Evolutionary conservation across 495 filamentous ascomycete species (phyloP).

Genomic region (Talaromyces proteolyticus): DNA sequence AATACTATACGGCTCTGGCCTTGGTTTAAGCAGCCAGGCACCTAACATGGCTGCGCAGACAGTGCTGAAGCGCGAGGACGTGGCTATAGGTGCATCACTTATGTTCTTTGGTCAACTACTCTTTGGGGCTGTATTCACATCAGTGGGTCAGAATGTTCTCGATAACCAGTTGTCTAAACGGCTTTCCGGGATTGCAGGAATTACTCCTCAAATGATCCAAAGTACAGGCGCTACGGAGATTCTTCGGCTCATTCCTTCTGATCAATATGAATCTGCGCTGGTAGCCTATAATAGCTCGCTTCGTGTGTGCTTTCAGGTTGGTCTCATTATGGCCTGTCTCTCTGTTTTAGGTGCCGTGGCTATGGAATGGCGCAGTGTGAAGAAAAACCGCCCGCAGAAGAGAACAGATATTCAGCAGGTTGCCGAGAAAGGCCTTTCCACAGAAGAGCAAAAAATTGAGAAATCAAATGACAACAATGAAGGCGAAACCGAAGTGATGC

Average conservation of each 20-base stretch:
- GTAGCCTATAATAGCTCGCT: constrained; percentile 25
- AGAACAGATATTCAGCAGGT: not conserved
- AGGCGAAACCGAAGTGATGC: no score
- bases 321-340: constrained; percentile 19
- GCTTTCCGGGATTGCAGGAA: constrained; percentile 13
- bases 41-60: constrained; percentile 59
- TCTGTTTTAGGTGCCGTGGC: constrained; percentile 21
- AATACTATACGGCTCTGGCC: constrained; percentile 52
- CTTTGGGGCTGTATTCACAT: constrained; percentile 58
- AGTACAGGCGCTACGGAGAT: constrained; percentile 24
- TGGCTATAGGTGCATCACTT: constrained; percentile 55
- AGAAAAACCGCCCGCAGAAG: constrained; percentile 14
- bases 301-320: constrained; percentile 21
- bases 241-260: constrained; percentile 12
- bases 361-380: constrained; percentile 37
- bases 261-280: constrained; percentile 15
- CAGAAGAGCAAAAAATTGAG: no score
- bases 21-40: constrained; percentile 42
- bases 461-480: no score
- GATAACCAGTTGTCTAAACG: constrained; percentile 15
- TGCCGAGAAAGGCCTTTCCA: no score
- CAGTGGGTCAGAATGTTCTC: constrained; percentile 54
- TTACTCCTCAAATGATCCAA: constrained; percentile 12
- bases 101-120: constrained; percentile 60
- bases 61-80: constrained; percentile 46